These are phyloP conservation scores for Verticillium longisporum DNA, from an alignment of 2,329 filamentous ascomycete genomes.

Conservation along the genomic window DNA sequence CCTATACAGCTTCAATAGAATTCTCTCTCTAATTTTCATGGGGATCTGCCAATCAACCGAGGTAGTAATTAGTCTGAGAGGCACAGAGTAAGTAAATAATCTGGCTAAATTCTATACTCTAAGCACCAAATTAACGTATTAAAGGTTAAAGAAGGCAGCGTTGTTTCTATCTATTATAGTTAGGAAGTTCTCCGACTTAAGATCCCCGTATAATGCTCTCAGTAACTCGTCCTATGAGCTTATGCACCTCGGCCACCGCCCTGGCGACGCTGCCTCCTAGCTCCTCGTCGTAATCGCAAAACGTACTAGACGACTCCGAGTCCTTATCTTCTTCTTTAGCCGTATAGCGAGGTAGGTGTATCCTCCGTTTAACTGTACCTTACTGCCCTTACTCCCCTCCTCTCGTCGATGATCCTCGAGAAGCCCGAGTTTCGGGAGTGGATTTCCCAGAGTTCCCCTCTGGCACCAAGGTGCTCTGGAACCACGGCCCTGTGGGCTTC, in stretches of 20 bases:
- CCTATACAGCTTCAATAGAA: conserved; percentile 45
- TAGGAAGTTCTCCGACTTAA: conserved; percentile 64
- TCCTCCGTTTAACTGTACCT: conserved; percentile 58
- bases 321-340: conserved; percentile 31
- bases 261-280: conserved; percentile 36
- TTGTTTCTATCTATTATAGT: conserved; percentile 38
- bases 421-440: conserved; percentile 17
- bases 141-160: conserved; percentile 63
- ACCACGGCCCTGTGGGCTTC: no score
- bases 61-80: conserved; percentile 40
- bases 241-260: conserved; percentile 43
- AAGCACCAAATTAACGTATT: conserved; percentile 58
- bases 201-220: conserved; percentile 61
- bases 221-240: conserved; percentile 32
- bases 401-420: conserved; percentile 35
- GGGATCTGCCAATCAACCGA: conserved; percentile 25
- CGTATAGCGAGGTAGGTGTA: conserved; percentile 64
- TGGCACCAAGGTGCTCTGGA: no score
- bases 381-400: conserved; percentile 14
- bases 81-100: conserved; percentile 60
- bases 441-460: no score
- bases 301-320: conserved; percentile 47
- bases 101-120: conserved; percentile 63
- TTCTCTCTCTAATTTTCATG: conserved; percentile 44
- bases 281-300: conserved; percentile 30